Percentiles rank a stretch among this genome's conserved stretches.
These are phyloP conservation scores for Dactylellina haptotyla DNA, from an alignment of 2,329 filamentous ascomycete species.

Conservation along the genomic window DNA sequence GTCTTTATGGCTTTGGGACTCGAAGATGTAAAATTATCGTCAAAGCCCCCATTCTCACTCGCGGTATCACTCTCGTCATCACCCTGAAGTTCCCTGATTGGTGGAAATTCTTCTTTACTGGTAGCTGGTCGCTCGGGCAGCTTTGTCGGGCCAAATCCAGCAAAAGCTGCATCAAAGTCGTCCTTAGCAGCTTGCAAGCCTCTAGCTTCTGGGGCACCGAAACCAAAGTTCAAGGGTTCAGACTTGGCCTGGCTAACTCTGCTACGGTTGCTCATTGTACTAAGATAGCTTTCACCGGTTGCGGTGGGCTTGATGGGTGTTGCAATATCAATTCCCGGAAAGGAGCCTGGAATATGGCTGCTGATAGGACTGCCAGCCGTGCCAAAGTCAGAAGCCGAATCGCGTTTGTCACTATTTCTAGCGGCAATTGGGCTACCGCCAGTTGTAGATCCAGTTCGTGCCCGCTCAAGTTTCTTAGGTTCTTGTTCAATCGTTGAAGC, in stretches of 20 bases:
- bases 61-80: slow-evolving; percentile 87
- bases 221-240: slow-evolving; percentile 62
- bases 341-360: slow-evolving; percentile 63
- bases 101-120: slow-evolving; percentile 86
- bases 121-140: slow-evolving; percentile 64
- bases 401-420: slow-evolving; percentile 59
- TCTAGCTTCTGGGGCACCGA: slow-evolving; percentile 59
- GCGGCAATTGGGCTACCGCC: slow-evolving; percentile 54
- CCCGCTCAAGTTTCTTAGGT: slow-evolving; percentile 54
- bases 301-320: slow-evolving; percentile 65
- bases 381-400: slow-evolving; percentile 61
- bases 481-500: slow-evolving; percentile 59
- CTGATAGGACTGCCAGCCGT: slow-evolving; percentile 58
- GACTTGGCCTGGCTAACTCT: slow-evolving; percentile 60
- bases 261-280: slow-evolving; percentile 64
- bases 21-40: slow-evolving; percentile 86
- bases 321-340: slow-evolving; percentile 61
- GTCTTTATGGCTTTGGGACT: slow-evolving; percentile 61
- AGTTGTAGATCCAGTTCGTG: slow-evolving; percentile 57
- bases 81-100: slow-evolving; percentile 84
- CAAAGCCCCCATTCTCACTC: slow-evolving; percentile 83
- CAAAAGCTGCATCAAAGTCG: slow-evolving; percentile 87
- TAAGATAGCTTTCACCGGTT: slow-evolving; percentile 61
- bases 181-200: slow-evolving; percentile 69
- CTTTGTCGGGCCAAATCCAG: slow-evolving; percentile 71